Evolutionary conservation across 306 rosid genomes (phyloP), one percentile per base, ranked within the genome.

Genomic region (Cyclanthera cordifolia): DNA sequence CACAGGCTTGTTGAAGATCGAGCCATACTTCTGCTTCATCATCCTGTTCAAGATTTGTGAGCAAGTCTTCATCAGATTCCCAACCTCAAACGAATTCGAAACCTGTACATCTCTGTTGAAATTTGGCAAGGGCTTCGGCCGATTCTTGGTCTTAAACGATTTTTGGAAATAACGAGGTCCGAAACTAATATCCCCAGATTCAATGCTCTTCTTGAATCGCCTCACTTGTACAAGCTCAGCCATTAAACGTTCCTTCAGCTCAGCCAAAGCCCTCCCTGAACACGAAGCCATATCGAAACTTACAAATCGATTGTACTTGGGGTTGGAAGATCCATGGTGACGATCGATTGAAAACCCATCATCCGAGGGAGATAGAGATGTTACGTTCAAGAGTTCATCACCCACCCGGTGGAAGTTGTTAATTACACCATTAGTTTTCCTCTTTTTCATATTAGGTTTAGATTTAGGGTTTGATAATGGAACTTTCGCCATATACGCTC

Each of bases 401-500:
- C 77, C 83, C 47, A 61, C 71, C 82, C 61, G 75, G 23, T 61
- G 75, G 54, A 58, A 61, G 8, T 74, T 53, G 75, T 68, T 61
- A 53, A 49, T 21, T 46, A 72, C 74, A 16, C 71, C 84, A 3
- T 83, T 78, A 50, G 67, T 72, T 71, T 82, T 84, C 73, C 79
- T 81, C 73, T 72, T 84, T 10, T 69, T 79, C 41, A 76, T 67
- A 68, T 88, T 88, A 76, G 83, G 81, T 78, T 80, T 88, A 73
- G 86, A 82, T 75, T 81, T 83, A 75, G 85, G 72, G 85, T 85
- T 85, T 56, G 88, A 77, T 73, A 70, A 78, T 43, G 95, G 88
- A 70, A 76, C 81, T 86, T 88, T 90, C n/a, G 88, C 95, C 99
- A 90, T 90, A 78, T 82, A 90, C 84, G 84, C 87, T 20, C 85